Percentiles rank a stretch among this genome's conserved stretches.
Evolutionary conservation across 2,329 filamentous ascomycete genomes (phyloP).

Genomic region (Calonectria hawksworthii): DNA sequence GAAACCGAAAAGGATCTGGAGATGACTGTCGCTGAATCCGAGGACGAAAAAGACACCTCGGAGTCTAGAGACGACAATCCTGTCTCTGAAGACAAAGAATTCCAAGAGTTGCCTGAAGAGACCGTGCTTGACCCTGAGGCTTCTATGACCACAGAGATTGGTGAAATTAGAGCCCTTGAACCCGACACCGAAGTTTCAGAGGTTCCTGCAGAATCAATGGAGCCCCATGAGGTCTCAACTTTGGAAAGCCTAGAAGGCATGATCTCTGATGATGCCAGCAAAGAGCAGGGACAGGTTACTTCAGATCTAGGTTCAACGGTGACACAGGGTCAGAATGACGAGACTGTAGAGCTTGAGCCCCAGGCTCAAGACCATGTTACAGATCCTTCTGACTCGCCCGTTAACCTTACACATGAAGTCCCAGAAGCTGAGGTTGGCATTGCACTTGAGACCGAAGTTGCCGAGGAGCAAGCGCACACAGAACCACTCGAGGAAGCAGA

Average conservation of each 20-base stretch:
- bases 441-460: background rate
- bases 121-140: background rate
- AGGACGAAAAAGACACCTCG: background rate
- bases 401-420: background rate
- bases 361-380: too few species aligned
- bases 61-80: background rate
- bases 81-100: background rate
- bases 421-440: background rate
- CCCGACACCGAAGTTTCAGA: background rate
- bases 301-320: background rate
- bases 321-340: background rate
- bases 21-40: background rate
- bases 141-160: background rate
- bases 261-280: background rate
- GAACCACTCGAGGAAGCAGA: background rate
- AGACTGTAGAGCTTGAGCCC: background rate
- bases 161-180: background rate
- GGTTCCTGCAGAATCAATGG: background rate
- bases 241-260: background rate
- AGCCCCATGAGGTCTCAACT: background rate
- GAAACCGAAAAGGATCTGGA: background rate
- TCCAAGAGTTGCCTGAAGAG: background rate
- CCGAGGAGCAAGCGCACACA: background rate
- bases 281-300: background rate
- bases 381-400: background rate